Evolutionary conservation across 768 basidiomycete species (phyloP).

Genomic region (Amyloporia xantha): DNA sequence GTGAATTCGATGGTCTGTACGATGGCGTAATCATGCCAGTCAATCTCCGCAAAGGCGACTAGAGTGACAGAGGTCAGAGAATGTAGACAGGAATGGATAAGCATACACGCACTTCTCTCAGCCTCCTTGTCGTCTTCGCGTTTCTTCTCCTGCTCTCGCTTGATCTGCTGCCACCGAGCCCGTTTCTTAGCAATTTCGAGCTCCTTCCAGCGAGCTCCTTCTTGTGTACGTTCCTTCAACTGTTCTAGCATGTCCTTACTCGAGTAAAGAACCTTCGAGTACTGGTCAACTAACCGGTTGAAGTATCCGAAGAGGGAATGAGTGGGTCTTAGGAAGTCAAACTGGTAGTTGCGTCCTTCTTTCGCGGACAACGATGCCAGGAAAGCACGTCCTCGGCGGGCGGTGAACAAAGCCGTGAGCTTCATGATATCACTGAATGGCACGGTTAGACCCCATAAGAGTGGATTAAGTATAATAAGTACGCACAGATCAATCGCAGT

Average conservation of each 20-base stretch:
- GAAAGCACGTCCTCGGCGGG: slow-evolving; percentile 83
- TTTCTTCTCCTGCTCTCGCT: slow-evolving; percentile 79
- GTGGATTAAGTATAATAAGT: neutral
- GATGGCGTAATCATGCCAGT: slow-evolving; percentile 99
- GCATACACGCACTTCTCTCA: slow-evolving; percentile 61
- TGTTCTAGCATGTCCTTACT: slow-evolving; percentile 65
- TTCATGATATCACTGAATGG: slow-evolving; percentile 85
- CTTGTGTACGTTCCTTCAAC: slow-evolving; percentile 57
- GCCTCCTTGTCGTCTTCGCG: slow-evolving; percentile 89
- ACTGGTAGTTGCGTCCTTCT: slow-evolving; percentile 95
- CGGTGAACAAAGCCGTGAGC: slow-evolving; percentile 92
- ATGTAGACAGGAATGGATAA: neutral
- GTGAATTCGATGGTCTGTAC: slow-evolving; percentile 99
- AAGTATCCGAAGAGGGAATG: slow-evolving; percentile 97
- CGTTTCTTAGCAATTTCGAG: slow-evolving; percentile 71
- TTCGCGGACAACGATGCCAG: slow-evolving; percentile 76
- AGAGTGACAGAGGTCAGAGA: slow-evolving; percentile 3
- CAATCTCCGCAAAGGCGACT: slow-evolving; percentile 95
- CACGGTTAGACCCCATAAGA: neutral
- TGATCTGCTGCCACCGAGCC: slow-evolving; percentile 84
- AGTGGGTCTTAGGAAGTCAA: slow-evolving; percentile 93
- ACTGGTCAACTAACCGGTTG: slow-evolving; percentile 95
- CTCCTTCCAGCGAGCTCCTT: slow-evolving; percentile 68
- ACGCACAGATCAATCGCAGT: slow-evolving; percentile 86
- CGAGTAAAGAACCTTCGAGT: slow-evolving; percentile 85